A percentile compares a stretch with the other conserved stretches of the same genome.
phyloP scores from a whole-genome alignment of 2,329 filamentous ascomycete genomes.

The Colletotrichum lindemuthianum region DNA sequence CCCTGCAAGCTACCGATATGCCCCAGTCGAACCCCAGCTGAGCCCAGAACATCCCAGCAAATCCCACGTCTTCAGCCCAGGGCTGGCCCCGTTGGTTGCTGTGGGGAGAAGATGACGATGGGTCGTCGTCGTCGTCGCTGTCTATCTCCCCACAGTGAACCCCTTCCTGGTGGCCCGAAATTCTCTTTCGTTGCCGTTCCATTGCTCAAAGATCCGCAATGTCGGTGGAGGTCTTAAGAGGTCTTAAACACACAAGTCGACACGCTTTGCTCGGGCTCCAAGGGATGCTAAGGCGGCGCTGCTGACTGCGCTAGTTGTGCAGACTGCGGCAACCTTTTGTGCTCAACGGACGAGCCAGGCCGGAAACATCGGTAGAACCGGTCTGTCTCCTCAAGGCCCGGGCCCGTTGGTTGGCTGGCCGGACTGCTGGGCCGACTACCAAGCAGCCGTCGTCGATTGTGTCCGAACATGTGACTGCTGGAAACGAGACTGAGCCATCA shows the following conservation, averaged over 20 bases:
- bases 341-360: conserved; percentile 8
- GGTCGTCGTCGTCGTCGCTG: conserved; percentile 20
- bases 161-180: conserved; percentile 4
- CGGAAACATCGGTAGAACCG: conserved; percentile 23
- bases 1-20: conserved; percentile 27
- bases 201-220: conserved; percentile 21
- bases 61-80: conserved; percentile 34
- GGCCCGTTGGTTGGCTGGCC: conserved; percentile 28
- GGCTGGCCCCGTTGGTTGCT: conserved; percentile 35
- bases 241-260: conserved; percentile 13
- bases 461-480: background rate
- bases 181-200: conserved; percentile 27
- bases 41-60: conserved; percentile 29
- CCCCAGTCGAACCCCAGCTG: conserved; percentile 20
- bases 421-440: conserved; percentile 21
- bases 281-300: conserved; percentile 12
- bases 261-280: conserved; percentile 14
- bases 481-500: conserved; percentile 1
- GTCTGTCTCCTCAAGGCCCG: conserved; percentile 15
- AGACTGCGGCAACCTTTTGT: background rate
- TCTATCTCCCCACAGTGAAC: background rate
- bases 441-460: background rate
- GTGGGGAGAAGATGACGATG: conserved; percentile 36
- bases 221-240: conserved; percentile 16
- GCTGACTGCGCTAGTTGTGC: background rate